Base-by-base conservation (phyloP, 1,284 basidiomycete genomes). In the Cutaneotrichosporon sp. region DNA sequence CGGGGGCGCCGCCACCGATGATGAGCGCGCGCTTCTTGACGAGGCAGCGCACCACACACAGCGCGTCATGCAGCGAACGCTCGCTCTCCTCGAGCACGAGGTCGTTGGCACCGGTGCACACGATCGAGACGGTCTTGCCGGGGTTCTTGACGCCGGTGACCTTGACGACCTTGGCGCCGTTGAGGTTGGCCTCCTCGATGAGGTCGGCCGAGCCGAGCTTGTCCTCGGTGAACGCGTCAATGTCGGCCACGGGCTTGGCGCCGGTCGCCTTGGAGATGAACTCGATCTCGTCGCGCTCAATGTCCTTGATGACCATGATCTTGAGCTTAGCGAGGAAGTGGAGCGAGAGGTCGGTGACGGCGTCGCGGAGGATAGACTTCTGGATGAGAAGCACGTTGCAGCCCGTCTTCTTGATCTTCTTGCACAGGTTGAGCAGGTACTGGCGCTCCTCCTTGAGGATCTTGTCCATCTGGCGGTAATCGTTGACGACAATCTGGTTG, bases 391-490 rank as follows among this genome's bases (percentile, higher is more conserved):
- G 87, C 50, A 98, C 97, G 75, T 99, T 99, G 86, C 97, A 99
- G 68, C 95, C 95, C 13, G 93, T 89, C 82, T 98, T 98, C 81
- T 98, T 99, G 83, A 99, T 99, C 82, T 93, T 95, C 82, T 99
- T 99, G 87, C 93, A 97, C 67, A 99, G 87, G 81, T 97, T 98
- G 73, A 99, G 87, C 66, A 99, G 86, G 80, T 99, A 99, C 81
- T 97, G 92, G 52, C 95, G 90, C 69, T 95, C 95, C 81, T 99
- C 97, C 81, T 99, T 99, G 79, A 99, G 89, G 67, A 99, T 95
- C 81, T 97, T 98, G 85, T 99, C 97, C 95, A 99, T 99, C 81
- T 99, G 97, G 42, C 97, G 89, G 83, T 99, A 99, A 81, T 99
- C 95, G 73, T 97, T 99, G 71, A 99, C 97, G 49, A 99, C 90